Conservation (phyloP, 257 asterid genomes). For the Knoxia roxburghii region DNA sequence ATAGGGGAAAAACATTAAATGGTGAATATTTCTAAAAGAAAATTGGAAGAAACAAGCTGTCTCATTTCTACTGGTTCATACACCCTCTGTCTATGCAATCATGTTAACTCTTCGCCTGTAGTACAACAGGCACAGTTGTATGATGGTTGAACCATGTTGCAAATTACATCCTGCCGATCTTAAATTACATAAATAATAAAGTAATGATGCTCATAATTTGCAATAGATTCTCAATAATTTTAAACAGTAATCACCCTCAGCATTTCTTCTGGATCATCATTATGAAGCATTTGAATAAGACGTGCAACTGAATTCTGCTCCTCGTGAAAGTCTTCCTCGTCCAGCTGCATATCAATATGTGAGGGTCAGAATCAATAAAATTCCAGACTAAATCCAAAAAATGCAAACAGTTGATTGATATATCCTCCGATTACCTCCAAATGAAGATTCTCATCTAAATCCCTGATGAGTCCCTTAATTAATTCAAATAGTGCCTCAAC, state of each 20-base stretch:
- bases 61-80: not conserved
- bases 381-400: not conserved
- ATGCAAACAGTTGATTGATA: not conserved
- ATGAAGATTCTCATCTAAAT: constrained; percentile 51
- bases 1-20: not conserved
- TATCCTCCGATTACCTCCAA: constrained; percentile 59
- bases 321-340: constrained; percentile 90
- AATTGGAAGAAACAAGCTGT: not conserved
- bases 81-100: not conserved
- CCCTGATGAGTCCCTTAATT: constrained; percentile 80
- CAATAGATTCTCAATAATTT: constrained; percentile 11
- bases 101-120: too few relatives aligned
- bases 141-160: not conserved
- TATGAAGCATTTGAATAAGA: constrained; percentile 83
- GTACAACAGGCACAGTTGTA: not conserved
- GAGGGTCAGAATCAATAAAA: not conserved
- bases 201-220: not conserved
- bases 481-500: constrained; percentile 84
- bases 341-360: constrained; percentile 50
- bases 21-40: constrained; percentile 10
- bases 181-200: not conserved
- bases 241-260: constrained; percentile 51
- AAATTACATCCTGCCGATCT: not conserved
- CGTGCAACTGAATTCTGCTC: constrained; percentile 90
- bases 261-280: constrained; percentile 90